A percentile compares a stretch with the other conserved stretches of the same genome.
Evolutionary conservation across 2,329 filamentous ascomycete species (phyloP).

Genomic region (Diplodia mutila): DNA sequence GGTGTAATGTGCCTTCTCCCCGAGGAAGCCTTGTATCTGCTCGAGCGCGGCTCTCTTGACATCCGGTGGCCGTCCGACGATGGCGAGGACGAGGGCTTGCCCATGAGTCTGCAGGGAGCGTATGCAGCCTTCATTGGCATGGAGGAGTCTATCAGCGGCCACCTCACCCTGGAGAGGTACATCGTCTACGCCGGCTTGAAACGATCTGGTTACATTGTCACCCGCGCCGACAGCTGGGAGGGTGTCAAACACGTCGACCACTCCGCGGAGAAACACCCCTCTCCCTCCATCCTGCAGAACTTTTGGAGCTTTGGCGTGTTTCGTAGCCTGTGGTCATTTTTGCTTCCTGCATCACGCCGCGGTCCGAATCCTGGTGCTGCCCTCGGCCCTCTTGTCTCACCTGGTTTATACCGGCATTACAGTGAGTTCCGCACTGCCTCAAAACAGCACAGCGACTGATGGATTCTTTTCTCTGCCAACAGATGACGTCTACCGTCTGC

Average conservation of each 20-base stretch:
- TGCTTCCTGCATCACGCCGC: background rate
- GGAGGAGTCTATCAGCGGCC: conserved; percentile 57
- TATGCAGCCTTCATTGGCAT: conserved; percentile 82
- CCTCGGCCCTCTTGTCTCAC: conserved; percentile 54
- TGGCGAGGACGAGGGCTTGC: conserved; percentile 59
- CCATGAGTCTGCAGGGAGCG: conserved; percentile 87
- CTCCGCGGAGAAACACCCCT: background rate
- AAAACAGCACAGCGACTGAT: conserved; percentile 46
- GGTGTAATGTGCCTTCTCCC: conserved; percentile 78
- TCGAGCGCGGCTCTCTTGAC: conserved; percentile 86
- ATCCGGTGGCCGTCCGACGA: conserved; percentile 73
- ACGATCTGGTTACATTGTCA: conserved; percentile 78
- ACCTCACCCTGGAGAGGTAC: conserved; percentile 74
- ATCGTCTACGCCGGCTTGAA: conserved; percentile 87
- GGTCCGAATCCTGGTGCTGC: background rate
- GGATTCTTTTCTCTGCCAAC: background rate
- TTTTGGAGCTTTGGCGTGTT: conserved; percentile 1
- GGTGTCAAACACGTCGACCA: conserved; percentile 31
- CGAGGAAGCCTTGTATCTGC: conserved; percentile 86
- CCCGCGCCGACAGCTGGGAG: conserved; percentile 64
- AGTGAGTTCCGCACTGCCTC: conserved; percentile 37
- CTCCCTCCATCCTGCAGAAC: background rate
- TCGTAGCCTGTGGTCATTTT: conserved; percentile 3
- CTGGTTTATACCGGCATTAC: conserved; percentile 60
- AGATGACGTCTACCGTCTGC: conserved; percentile 72